Conservation (phyloP, 2,329 filamentous ascomycete genomes). For the Neospermospora avenae region DNA sequence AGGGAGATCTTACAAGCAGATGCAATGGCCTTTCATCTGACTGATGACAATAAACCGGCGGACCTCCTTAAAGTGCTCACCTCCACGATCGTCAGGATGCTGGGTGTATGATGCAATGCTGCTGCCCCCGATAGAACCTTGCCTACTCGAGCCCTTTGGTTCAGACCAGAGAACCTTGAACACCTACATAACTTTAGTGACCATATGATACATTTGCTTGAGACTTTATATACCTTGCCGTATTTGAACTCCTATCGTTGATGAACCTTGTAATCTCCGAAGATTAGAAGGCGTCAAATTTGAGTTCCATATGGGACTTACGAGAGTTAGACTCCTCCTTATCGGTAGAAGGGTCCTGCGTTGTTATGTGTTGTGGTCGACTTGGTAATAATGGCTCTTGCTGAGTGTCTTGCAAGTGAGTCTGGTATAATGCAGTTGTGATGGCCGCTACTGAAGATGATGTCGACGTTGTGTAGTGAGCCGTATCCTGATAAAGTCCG, state of each 20-base stretch:
- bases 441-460: not conserved
- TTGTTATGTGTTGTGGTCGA: conserved; percentile 7
- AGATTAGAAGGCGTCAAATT: not conserved
- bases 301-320: not conserved
- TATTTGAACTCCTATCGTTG: conserved; percentile 3
- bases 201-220: not conserved
- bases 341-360: not conserved
- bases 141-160: not conserved
- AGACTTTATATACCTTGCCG: conserved; percentile 8
- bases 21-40: conserved; percentile 9
- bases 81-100: not conserved
- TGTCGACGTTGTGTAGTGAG: not conserved
- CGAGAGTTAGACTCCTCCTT: conserved; percentile 13
- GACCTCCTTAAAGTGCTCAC: conserved; percentile 9
- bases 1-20: conserved; percentile 21
- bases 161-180: conserved; percentile 17
- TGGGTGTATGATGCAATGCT: not conserved
- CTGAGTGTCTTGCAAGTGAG: not conserved
- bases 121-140: not conserved
- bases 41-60: conserved; percentile 23
- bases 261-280: conserved; percentile 16
- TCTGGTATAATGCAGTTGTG: not conserved
- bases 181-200: conserved; percentile 1
- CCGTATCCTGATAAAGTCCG: not conserved
- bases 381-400: not conserved